These are phyloP conservation scores for Penicillium waksmanii DNA, from an alignment of 495 filamentous ascomycete species.

Conservation along the genomic window DNA sequence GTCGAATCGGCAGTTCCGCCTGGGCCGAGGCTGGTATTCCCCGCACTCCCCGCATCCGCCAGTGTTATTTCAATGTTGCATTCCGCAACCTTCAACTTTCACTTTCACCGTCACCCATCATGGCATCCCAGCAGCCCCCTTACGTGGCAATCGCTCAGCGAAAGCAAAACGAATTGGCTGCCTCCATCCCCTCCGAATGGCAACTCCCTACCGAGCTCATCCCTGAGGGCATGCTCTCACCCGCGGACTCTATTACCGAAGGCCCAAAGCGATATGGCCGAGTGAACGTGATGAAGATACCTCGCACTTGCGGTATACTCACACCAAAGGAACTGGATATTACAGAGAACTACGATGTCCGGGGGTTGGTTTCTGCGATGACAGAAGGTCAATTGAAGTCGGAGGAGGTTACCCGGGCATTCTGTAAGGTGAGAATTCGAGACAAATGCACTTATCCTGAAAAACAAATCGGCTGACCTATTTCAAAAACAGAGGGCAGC, in stretches of 20 bases:
- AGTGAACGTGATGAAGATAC: slow-evolving; percentile 49
- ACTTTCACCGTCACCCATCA: slow-evolving; percentile 4
- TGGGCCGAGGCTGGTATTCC: slow-evolving; percentile 24
- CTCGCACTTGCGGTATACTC: slow-evolving; percentile 55
- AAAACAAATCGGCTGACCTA: not conserved
- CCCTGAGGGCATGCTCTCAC: slow-evolving; percentile 44
- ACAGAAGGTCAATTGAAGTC: slow-evolving; percentile 49
- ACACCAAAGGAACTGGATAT: slow-evolving; percentile 57
- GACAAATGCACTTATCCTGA: not conserved
- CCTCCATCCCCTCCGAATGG: slow-evolving; percentile 54
- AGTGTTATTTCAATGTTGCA: slow-evolving; percentile 2
- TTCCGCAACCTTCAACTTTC: slow-evolving; percentile 6
- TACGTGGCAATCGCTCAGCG: slow-evolving; percentile 42
- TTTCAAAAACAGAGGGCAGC: slow-evolving; percentile 49
- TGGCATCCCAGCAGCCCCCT: slow-evolving; percentile 23
- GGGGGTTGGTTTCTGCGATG: slow-evolving; percentile 52
- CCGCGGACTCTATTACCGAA: slow-evolving; percentile 44
- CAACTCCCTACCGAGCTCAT: slow-evolving; percentile 37
- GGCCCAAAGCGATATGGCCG: slow-evolving; percentile 35
- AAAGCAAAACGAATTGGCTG: slow-evolving; percentile 50
- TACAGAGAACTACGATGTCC: slow-evolving; percentile 60
- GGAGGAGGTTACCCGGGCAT: slow-evolving; percentile 59
- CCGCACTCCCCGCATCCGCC: slow-evolving; percentile 21
- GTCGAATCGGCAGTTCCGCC: not conserved
- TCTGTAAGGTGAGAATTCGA: slow-evolving; percentile 55